Evolutionary conservation across 106 monocot species (phyloP).

Genomic region (Narthecium ossifragum): DNA sequence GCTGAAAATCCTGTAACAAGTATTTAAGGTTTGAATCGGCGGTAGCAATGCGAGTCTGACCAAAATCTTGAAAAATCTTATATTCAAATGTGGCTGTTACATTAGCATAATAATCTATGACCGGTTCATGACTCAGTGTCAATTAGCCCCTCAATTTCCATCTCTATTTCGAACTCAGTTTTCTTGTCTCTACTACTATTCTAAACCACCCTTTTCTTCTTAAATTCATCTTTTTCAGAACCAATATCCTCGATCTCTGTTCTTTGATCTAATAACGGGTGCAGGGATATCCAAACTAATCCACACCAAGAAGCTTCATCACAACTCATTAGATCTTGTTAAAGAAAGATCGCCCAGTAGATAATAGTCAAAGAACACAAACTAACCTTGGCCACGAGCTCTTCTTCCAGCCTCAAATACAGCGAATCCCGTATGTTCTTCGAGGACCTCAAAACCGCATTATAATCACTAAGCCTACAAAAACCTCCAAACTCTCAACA

Average conservation of each 20-base stretch:
- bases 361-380: neutral
- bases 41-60: no score
- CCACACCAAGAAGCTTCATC: neutral
- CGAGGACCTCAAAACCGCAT: constrained; percentile 29
- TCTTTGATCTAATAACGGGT: neutral
- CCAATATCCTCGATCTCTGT: neutral
- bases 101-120: no score
- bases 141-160: no score
- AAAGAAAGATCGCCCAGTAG: neutral
- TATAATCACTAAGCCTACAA: constrained; percentile 60
- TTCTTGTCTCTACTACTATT: no score
- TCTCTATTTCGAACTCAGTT: no score
- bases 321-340: neutral
- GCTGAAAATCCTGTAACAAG: no score
- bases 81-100: no score
- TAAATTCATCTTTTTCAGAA: neutral
- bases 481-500: no score
- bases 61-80: no score
- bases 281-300: neutral
- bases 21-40: no score
- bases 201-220: no score
- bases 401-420: constrained; percentile 29
- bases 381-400: constrained; percentile 55
- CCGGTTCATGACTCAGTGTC: no score
- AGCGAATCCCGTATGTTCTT: constrained; percentile 44